phyloP scores from a whole-genome alignment of 805 yeast genomes.

The Diddensiella caesifluorescens region DNA sequence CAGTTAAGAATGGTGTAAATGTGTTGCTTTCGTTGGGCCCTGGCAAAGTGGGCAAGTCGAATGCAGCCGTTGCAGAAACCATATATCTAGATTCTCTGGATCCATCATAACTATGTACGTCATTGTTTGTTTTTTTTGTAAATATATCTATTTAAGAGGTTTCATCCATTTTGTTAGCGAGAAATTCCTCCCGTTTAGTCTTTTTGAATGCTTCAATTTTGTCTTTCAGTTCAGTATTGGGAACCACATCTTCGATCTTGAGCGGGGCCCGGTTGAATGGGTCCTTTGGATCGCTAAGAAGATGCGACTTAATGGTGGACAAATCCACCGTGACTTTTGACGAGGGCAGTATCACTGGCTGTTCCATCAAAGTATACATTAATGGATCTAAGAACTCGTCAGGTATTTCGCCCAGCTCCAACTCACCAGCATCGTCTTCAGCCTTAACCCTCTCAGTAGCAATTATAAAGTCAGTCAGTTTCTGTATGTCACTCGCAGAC shows the following conservation, averaged over 20 bases:
- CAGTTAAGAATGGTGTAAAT: slow-evolving; percentile 5
- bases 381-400: slow-evolving; percentile 96
- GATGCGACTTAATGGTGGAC: slow-evolving; percentile 87
- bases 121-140: not conserved
- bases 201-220: slow-evolving; percentile 56
- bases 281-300: slow-evolving; percentile 91
- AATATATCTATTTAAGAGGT: not conserved
- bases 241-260: slow-evolving; percentile 79
- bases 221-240: slow-evolving; percentile 62
- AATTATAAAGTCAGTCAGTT: slow-evolving; percentile 51
- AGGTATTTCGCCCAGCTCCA: slow-evolving; percentile 88
- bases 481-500: slow-evolving; percentile 47
- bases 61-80: slow-evolving; percentile 7
- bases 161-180: slow-evolving; percentile 9
- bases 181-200: slow-evolving; percentile 33
- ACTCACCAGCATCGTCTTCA: slow-evolving; percentile 64
- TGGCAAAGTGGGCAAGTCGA: slow-evolving; percentile 27
- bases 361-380: slow-evolving; percentile 92
- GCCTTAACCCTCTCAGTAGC: slow-evolving; percentile 57
- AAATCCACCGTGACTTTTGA: slow-evolving; percentile 83
- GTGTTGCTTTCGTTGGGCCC: slow-evolving; percentile 27
- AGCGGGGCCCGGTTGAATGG: slow-evolving; percentile 94
- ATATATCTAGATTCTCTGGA: not conserved
- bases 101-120: not conserved
- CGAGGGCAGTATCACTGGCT: slow-evolving; percentile 91